Evolutionary conservation across 768 basidiomycete genomes (phyloP).

Genomic region (Boletus vinaceobasis): DNA sequence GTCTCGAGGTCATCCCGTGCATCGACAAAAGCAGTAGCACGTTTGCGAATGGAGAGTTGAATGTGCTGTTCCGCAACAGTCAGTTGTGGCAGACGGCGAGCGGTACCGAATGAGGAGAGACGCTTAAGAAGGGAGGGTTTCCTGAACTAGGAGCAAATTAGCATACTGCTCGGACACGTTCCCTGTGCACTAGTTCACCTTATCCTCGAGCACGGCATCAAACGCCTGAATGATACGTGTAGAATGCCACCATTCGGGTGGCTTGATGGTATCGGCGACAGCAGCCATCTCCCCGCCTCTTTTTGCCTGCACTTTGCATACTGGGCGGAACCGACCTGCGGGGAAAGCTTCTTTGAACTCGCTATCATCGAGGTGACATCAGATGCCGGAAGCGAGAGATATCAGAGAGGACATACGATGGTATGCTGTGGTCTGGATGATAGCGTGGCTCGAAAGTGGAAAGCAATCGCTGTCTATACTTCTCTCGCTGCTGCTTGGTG

Average conservation of each 20-base stretch:
- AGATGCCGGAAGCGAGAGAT: background rate
- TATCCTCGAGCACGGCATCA: constrained; percentile 81
- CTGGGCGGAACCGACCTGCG: constrained; percentile 83
- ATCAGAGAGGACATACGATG: constrained; percentile 44
- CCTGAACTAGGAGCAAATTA: constrained; percentile 57
- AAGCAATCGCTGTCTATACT: constrained; percentile 68
- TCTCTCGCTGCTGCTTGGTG: constrained; percentile 74
- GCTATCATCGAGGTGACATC: constrained; percentile 36
- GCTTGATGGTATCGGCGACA: constrained; percentile 85
- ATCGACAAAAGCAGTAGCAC: constrained; percentile 93
- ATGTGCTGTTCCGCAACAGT: constrained; percentile 81
- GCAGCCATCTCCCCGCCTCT: constrained; percentile 73
- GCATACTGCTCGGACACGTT: background rate
- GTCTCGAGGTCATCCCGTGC: constrained; percentile 92
- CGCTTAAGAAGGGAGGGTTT: constrained; percentile 86
- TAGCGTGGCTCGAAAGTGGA: constrained; percentile 82
- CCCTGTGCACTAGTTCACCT: constrained; percentile 40
- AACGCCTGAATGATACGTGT: constrained; percentile 89
- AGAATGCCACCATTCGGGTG: constrained; percentile 94
- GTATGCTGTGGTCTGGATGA: constrained; percentile 84
- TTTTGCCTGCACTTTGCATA: constrained; percentile 88
- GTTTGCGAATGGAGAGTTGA: constrained; percentile 84
- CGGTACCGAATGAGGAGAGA: constrained; percentile 71
- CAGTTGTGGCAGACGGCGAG: constrained; percentile 67
- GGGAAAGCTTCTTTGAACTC: constrained; percentile 97